Percentiles rank a stretch among this genome's conserved stretches.
phyloP scores from a whole-genome alignment of 2,329 filamentous ascomycete genomes.

The Epichloe sibirici region DNA sequence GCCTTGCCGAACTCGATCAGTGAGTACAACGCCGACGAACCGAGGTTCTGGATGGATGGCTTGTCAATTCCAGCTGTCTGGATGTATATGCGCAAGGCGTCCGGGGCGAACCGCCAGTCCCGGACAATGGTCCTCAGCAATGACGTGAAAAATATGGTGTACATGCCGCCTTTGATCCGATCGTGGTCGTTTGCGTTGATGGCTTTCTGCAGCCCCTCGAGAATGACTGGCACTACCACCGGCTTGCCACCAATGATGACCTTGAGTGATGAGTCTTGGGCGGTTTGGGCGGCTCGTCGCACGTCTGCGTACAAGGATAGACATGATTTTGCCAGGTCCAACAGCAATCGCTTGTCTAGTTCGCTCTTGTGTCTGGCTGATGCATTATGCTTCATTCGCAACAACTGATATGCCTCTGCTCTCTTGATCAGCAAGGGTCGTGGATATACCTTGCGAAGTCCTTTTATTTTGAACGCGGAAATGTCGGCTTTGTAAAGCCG shows the following conservation, averaged over 20 bases:
- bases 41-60: constrained; percentile 83
- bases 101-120: constrained; percentile 90
- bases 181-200: constrained; percentile 73
- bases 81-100: constrained; percentile 83
- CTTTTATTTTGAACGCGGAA: constrained; percentile 87
- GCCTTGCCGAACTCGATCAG: constrained; percentile 87
- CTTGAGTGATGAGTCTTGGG: constrained; percentile 87
- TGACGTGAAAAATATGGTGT: constrained; percentile 79
- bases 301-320: constrained; percentile 92
- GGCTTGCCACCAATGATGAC: constrained; percentile 78
- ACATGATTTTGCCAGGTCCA: constrained; percentile 81
- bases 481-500: constrained; percentile 78
- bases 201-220: constrained; percentile 66
- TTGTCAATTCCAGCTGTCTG: constrained; percentile 84
- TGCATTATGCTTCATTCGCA: constrained; percentile 88
- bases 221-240: constrained; percentile 77
- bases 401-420: constrained; percentile 87
- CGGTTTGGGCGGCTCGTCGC: constrained; percentile 81
- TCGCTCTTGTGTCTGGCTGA: constrained; percentile 77
- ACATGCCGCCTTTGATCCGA: constrained; percentile 89
- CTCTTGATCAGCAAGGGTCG: constrained; percentile 83
- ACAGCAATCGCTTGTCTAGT: constrained; percentile 72
- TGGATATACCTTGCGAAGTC: constrained; percentile 83
- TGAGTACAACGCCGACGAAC: constrained; percentile 67
- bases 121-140: constrained; percentile 76